These are phyloP conservation scores for Naganishia liquefaciens DNA, from an alignment of 1,284 basidiomycete species.

Conservation along the genomic window DNA sequence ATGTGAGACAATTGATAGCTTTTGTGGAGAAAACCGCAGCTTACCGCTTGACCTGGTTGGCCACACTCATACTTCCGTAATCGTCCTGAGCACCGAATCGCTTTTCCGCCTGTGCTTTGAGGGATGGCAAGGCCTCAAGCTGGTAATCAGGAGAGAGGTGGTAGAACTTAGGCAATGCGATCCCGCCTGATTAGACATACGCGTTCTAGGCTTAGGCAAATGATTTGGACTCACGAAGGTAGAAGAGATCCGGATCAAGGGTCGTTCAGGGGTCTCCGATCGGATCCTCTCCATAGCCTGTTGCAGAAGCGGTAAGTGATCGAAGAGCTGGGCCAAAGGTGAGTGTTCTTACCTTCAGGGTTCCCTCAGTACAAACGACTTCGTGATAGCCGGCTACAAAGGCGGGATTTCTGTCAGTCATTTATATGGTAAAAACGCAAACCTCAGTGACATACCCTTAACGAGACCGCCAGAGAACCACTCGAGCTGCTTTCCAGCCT, in stretches of 20 bases:
- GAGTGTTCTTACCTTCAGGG: conserved; percentile 61
- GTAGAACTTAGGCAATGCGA: conserved; percentile 63
- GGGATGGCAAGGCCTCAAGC: conserved; percentile 63
- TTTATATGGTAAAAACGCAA: too few relatives aligned
- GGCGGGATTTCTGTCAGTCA: too few relatives aligned
- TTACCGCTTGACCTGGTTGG: conserved; percentile 68
- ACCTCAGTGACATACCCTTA: conserved; percentile 57
- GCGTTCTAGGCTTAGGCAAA: too few relatives aligned
- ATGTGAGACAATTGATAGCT: neutral
- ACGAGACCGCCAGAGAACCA: conserved; percentile 82
- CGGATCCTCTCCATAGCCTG: conserved; percentile 69
- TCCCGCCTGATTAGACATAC: neutral
- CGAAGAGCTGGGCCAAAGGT: neutral
- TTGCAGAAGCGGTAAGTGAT: neutral
- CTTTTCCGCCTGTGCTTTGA: conserved; percentile 55
- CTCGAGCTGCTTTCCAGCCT: conserved; percentile 90
- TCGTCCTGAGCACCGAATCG: conserved; percentile 53
- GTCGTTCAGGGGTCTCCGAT: conserved; percentile 65
- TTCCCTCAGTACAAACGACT: conserved; percentile 80
- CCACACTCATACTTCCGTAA: conserved; percentile 79
- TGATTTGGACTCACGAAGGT: conserved; percentile 62
- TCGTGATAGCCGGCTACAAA: conserved; percentile 76
- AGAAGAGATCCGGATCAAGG: conserved; percentile 83
- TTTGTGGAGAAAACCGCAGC: neutral
- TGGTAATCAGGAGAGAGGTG: conserved; percentile 82